Conservation (phyloP, 176 grass and related monocot species). For the Chrysopogon serrulatus region DNA sequence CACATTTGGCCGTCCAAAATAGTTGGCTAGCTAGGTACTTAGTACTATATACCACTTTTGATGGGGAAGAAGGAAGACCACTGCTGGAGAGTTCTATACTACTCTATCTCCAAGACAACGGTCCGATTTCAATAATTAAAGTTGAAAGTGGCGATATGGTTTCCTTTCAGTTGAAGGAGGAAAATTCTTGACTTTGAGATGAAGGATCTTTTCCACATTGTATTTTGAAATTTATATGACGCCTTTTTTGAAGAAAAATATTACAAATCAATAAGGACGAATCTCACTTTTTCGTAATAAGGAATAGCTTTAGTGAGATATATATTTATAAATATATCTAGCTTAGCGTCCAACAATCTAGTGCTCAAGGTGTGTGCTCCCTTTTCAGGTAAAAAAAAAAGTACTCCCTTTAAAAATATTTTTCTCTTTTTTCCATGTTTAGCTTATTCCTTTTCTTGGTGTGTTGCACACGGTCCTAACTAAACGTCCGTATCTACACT, state of each 20-base stretch:
- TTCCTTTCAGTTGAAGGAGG: neutral
- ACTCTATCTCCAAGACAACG: neutral
- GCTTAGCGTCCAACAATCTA: neutral
- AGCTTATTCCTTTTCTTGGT: neutral
- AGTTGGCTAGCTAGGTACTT: neutral
- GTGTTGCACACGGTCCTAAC: no score
- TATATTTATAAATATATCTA: neutral
- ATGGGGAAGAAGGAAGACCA: neutral
- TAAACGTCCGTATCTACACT: neutral
- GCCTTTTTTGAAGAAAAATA: neutral
- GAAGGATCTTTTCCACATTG: neutral
- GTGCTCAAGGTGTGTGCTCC: neutral
- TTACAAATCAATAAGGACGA: neutral
- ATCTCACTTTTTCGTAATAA: neutral
- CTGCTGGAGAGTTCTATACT: neutral
- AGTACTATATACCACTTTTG: neutral
- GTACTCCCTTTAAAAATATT: neutral
- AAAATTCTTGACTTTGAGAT: neutral
- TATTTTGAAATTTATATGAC: neutral
- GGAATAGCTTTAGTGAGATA: neutral
- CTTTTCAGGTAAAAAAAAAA: neutral
- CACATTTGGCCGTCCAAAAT: constrained; percentile 22
- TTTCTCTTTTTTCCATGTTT: neutral
- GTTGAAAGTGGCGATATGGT: neutral
- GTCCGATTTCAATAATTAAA: neutral